These are phyloP conservation scores for Macroventuria anomochaeta DNA, from an alignment of 2,329 filamentous ascomycete species.

Conservation along the genomic window DNA sequence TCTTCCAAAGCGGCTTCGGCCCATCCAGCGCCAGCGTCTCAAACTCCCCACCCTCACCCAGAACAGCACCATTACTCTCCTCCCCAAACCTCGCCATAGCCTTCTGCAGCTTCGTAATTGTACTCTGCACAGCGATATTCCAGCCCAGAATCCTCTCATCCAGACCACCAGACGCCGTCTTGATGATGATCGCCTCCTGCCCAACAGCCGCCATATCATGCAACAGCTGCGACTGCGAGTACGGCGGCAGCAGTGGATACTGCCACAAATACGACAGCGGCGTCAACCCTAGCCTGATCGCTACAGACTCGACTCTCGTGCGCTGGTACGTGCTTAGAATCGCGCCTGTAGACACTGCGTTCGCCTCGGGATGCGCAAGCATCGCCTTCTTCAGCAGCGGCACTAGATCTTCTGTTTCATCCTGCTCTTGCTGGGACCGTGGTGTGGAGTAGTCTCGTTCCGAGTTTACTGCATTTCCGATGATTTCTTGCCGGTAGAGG, in stretches of 20 bases:
- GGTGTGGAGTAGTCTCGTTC: slow-evolving; percentile 69
- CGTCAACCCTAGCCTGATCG: slow-evolving; percentile 78
- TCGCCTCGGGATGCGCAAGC: slow-evolving; percentile 74
- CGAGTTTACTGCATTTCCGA: slow-evolving; percentile 72
- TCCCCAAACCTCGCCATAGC: slow-evolving; percentile 72
- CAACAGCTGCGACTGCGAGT: slow-evolving; percentile 63
- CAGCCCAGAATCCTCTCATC: slow-evolving; percentile 82
- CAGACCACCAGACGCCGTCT: slow-evolving; percentile 89
- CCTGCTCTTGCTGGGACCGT: slow-evolving; percentile 48
- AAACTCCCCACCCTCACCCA: slow-evolving; percentile 95
- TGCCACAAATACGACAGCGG: slow-evolving; percentile 93
- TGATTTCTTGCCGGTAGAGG: slow-evolving; percentile 80
- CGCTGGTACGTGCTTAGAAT: slow-evolving; percentile 96
- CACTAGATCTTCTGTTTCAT: slow-evolving; percentile 89
- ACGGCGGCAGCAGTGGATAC: slow-evolving; percentile 74
- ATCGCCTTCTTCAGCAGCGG: slow-evolving; percentile 74
- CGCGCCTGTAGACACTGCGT: slow-evolving; percentile 87
- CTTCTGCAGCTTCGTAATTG: slow-evolving; percentile 57
- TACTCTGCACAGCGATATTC: slow-evolving; percentile 68
- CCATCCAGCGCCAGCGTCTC: slow-evolving; percentile 90
- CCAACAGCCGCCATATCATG: slow-evolving; percentile 80
- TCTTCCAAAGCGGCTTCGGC: slow-evolving; percentile 74
- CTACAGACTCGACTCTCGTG: slow-evolving; percentile 92
- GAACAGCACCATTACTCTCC: slow-evolving; percentile 69
- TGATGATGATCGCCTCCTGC: slow-evolving; percentile 90